These are phyloP conservation scores for Alternaria sp. DNA, from an alignment of 2,329 filamentous ascomycete genomes.

Conservation along the genomic window DNA sequence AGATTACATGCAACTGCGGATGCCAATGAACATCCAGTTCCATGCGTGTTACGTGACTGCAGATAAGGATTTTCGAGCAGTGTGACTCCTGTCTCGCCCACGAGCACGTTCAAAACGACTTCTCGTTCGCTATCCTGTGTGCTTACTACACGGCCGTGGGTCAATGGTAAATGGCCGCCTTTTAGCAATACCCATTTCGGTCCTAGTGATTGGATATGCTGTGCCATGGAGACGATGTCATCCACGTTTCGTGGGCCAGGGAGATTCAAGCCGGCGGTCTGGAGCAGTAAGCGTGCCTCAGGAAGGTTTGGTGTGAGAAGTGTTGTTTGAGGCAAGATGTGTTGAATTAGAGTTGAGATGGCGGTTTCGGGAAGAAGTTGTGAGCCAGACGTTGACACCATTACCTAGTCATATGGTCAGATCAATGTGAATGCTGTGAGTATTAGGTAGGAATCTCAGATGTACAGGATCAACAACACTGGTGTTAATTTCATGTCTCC, in stretches of 20 bases:
- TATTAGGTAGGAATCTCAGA: neutral
- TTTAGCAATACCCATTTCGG: constrained; percentile 86
- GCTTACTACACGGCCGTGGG: constrained; percentile 67
- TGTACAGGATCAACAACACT: constrained; percentile 79
- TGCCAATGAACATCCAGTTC: constrained; percentile 92
- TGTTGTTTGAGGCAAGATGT: constrained; percentile 71
- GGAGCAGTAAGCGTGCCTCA: constrained; percentile 72
- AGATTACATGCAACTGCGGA: constrained; percentile 82
- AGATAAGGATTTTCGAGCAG: constrained; percentile 76
- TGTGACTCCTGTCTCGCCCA: constrained; percentile 66
- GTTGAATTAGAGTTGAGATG: constrained; percentile 65
- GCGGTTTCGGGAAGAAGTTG: constrained; percentile 71
- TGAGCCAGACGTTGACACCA: constrained; percentile 85
- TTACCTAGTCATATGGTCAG: constrained; percentile 66
- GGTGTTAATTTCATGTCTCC: constrained; percentile 63
- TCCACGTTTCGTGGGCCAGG: constrained; percentile 65
- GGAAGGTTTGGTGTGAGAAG: constrained; percentile 81
- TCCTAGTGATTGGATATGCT: constrained; percentile 71
- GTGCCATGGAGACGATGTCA: constrained; percentile 74
- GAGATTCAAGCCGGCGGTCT: constrained; percentile 57
- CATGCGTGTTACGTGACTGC: constrained; percentile 83
- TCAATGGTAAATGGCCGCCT: constrained; percentile 87
- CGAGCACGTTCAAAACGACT: constrained; percentile 79
- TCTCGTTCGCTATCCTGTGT: constrained; percentile 66
- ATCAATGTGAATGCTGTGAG: neutral